Percentiles rank a stretch among this genome's conserved stretches.
Conservation (phyloP, 2,329 filamentous ascomycete genomes). For the Fusarium mundagurra region DNA sequence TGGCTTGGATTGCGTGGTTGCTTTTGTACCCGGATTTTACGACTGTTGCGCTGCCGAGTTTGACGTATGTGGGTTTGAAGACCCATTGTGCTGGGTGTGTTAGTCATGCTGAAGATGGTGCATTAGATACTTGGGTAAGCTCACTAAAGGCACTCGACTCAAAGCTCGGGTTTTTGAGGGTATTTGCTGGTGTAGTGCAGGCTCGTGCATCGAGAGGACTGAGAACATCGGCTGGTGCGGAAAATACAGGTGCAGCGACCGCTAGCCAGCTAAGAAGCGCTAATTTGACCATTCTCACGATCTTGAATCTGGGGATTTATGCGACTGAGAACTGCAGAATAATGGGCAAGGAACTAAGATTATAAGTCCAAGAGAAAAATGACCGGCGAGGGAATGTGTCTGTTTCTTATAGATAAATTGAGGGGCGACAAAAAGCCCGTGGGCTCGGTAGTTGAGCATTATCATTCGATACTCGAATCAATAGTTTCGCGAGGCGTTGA, state of each 20-base stretch:
- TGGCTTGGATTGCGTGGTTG: neutral
- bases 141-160: neutral
- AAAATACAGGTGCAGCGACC: neutral
- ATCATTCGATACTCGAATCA: neutral
- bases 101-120: neutral
- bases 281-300: neutral
- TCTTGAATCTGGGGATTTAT: fast-evolving
- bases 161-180: neutral
- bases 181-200: neutral
- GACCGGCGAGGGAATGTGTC: fast-evolving
- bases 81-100: neutral
- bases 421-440: neutral
- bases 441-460: neutral
- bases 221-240: fast-evolving
- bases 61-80: neutral
- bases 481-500: neutral
- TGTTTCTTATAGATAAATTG: neutral
- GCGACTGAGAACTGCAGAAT: fast-evolving
- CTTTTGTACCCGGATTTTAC: neutral
- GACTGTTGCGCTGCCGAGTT: neutral
- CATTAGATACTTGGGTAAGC: fast-evolving
- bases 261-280: neutral
- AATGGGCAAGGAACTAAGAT: too few relatives aligned
- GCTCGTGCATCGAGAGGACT: neutral
- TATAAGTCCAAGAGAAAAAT: fast-evolving